A percentile compares a stretch with the other conserved stretches of the same genome.
Conservation (phyloP, 2,329 filamentous ascomycete genomes). For the Nigrospora oryzae region DNA sequence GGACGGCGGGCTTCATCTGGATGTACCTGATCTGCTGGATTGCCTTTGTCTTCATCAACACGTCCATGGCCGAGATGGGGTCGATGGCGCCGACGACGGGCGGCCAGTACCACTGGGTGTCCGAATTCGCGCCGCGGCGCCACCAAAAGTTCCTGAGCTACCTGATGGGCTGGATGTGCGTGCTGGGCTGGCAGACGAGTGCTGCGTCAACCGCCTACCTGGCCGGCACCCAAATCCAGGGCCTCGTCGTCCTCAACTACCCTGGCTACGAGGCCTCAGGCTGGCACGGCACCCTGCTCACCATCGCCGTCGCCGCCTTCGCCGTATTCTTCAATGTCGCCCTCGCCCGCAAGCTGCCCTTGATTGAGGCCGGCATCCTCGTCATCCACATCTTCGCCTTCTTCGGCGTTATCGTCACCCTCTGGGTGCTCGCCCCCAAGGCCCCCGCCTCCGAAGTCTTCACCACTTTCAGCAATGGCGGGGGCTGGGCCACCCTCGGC, state of each 20-base stretch:
- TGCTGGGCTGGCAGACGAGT: conserved; percentile 4
- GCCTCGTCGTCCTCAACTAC: conserved; percentile 9
- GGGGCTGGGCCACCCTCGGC: conserved; percentile 34
- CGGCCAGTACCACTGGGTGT: conserved; percentile 5
- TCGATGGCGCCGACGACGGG: conserved; percentile 5
- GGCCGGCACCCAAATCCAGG: conserved; percentile 10
- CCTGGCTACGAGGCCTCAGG: conserved; percentile 15
- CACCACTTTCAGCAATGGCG: conserved; percentile 35
- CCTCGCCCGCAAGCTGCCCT: conserved; percentile 25
- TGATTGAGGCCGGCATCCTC: conserved; percentile 32
- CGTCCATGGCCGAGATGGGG: conserved; percentile 7
- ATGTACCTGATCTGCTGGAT: conserved; percentile 9
- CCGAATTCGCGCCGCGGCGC: conserved; percentile 3
- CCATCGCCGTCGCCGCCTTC: conserved; percentile 29
- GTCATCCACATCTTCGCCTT: conserved; percentile 35
- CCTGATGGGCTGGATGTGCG: conserved; percentile 5
- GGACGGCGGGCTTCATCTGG: conserved; percentile 15
- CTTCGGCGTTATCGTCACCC: conserved; percentile 28
- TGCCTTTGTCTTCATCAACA: conserved; percentile 10
- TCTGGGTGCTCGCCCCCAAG: conserved; percentile 23
- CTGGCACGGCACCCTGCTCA: conserved; percentile 25
- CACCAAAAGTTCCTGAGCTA: conserved; percentile 5
- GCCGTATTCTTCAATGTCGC: conserved; percentile 33
- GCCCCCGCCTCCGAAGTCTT: conserved; percentile 32
- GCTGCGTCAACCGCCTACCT: conserved; percentile 7